A percentile compares a stretch with the other conserved stretches of the same genome.
Evolutionary conservation across 441 rosid genomes (phyloP).

Genomic region (Raphanus hybrid): DNA sequence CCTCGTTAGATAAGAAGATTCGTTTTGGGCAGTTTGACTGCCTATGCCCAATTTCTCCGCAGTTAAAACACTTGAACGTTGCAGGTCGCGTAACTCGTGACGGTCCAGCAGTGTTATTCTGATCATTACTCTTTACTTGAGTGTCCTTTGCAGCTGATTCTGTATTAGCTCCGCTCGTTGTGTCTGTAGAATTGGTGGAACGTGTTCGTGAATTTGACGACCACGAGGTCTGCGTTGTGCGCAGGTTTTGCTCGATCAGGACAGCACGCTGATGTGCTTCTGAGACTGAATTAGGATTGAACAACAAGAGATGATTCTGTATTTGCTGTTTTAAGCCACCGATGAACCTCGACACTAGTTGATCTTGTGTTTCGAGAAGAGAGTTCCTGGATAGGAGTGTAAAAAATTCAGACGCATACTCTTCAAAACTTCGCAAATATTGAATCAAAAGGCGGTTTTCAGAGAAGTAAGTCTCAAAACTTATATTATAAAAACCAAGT

Average conservation of each 20-base stretch:
- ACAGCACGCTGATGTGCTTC: not conserved
- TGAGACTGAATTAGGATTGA: not conserved
- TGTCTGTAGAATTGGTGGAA: not conserved
- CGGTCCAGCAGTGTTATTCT: too few relatives aligned
- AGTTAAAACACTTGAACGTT: not conserved
- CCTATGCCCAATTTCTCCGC: not conserved
- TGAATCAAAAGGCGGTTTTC: not conserved
- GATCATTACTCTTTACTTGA: too few relatives aligned
- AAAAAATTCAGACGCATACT: not conserved
- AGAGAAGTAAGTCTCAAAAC: not conserved
- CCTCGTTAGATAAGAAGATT: not conserved
- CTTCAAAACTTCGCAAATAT: not conserved
- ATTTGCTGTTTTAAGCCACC: not conserved
- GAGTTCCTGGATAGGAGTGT: not conserved
- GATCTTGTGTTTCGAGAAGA: not conserved
- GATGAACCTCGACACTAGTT: not conserved
- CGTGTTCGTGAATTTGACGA: not conserved
- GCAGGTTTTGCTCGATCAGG: not conserved
- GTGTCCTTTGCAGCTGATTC: too few relatives aligned
- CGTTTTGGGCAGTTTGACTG: not conserved
- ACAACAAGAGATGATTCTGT: not conserved
- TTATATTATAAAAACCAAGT: too few relatives aligned
- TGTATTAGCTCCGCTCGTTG: too few relatives aligned
- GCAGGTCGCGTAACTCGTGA: not conserved
- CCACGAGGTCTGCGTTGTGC: too few relatives aligned